These are phyloP conservation scores for Colletotrichum coccodes DNA, from an alignment of 2,329 filamentous ascomycete species.

Conservation along the genomic window DNA sequence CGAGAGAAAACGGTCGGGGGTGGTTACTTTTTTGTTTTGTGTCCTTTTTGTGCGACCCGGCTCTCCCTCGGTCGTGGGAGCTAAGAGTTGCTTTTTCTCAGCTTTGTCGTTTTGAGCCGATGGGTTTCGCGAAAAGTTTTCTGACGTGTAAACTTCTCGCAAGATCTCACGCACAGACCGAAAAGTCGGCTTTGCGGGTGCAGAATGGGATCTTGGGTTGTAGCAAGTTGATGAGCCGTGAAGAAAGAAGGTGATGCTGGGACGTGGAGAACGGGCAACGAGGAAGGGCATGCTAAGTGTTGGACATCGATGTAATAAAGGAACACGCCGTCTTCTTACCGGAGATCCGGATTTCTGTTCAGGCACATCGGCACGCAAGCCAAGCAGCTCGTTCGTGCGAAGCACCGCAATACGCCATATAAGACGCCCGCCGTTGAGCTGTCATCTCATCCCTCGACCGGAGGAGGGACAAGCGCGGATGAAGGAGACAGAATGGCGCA, in stretches of 20 bases:
- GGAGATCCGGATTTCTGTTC: neutral
- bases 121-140: neutral
- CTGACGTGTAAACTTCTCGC: neutral
- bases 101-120: constrained; percentile 9
- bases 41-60: neutral
- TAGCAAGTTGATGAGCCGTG: constrained; percentile 3
- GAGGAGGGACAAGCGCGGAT: neutral
- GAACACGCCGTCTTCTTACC: neutral
- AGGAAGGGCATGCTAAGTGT: neutral
- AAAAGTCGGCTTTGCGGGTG: neutral
- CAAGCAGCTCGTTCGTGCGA: neutral
- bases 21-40: constrained; percentile 14
- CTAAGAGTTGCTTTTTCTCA: constrained; percentile 16
- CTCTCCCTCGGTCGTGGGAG: constrained; percentile 8
- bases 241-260: neutral
- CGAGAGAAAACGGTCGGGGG: neutral
- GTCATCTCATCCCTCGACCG: neutral
- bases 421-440: constrained; percentile 9
- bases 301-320: neutral
- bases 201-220: neutral
- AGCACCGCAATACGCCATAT: neutral
- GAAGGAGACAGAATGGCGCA: neutral
- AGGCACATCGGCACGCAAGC: neutral
- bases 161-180: neutral
- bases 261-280: neutral